Evolutionary conservation across 2,329 filamentous ascomycete species (phyloP), one percentile per base, ranked within the genome.

Genomic region (Boeremia lycopersici): DNA sequence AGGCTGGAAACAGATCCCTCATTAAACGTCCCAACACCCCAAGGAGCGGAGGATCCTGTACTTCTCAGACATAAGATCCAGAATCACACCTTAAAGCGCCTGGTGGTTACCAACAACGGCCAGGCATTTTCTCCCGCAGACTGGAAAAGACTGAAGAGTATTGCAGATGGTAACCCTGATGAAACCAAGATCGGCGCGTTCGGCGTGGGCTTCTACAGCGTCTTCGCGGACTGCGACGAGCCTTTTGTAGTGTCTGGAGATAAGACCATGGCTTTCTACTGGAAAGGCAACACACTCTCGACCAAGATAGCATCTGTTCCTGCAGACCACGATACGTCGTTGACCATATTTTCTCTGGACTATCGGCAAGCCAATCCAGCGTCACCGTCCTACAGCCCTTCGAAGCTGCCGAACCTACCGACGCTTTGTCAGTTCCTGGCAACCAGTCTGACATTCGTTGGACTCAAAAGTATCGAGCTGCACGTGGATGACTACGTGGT

Each of bases 181-280:
- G 95, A 99, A 78, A 98, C 93, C 41, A 99, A 99, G 80, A 99
- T 99, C 67, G 95, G 95, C 49, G 96, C 95, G 3, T 99, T 99
- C 73, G 95, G 95, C 63, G 95, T 99, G 29, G 95, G 95, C 2
- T 99, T 99, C 78, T 99, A 99, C 81, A 96, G 91, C 73, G 93
- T 98, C 34, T 99, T 99, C 74, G 91, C 95, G 58, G 95, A 99
- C 73, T 99, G 93, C 73, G 96, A 99, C 76, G 92, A 97, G 65
- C 95, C 95, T 0, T 98, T 99, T 70, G 90, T 99, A 61, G 95
- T 91, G 63, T 98, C 93, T 0, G 95, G 95, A 0, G 85, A 84
- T 59, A 88, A 96, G 76, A 93, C 92, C 33, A 97, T 99, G 91
- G 93, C 93, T 0, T 99, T 99, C 71, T 99, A 97, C 79, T 99